Percentiles rank a stretch among this genome's conserved stretches.
Evolutionary conservation across 2,329 filamentous ascomycete species (phyloP).

Genomic region (Penicillium rolfsii): DNA sequence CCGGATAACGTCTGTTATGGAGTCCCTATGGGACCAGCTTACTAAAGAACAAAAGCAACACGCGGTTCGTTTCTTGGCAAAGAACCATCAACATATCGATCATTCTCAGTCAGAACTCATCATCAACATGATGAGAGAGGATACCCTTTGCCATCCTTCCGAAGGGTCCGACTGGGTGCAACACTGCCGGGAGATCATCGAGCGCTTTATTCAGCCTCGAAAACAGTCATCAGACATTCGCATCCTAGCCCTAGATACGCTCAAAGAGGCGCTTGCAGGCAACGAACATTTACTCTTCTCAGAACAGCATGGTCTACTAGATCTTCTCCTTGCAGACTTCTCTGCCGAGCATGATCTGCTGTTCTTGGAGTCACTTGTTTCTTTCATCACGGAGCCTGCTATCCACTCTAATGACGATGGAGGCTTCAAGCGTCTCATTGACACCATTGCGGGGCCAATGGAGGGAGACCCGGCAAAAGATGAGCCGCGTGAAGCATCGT

Average conservation of each 20-base stretch:
- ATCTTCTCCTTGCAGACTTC: slow-evolving; percentile 40
- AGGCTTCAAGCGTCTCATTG: slow-evolving; percentile 38
- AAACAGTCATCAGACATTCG: slow-evolving; percentile 46
- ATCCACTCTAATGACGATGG: slow-evolving; percentile 34
- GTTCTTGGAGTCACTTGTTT: slow-evolving; percentile 45
- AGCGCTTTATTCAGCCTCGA: slow-evolving; percentile 43
- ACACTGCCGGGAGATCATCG: slow-evolving; percentile 40
- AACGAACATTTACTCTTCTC: slow-evolving; percentile 38
- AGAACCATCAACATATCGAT: slow-evolving; percentile 41
- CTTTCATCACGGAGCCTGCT: slow-evolving; percentile 43
- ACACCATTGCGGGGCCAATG: slow-evolving; percentile 43
- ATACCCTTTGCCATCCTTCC: slow-evolving; percentile 39
- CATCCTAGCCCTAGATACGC: slow-evolving; percentile 42
- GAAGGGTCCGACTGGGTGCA: slow-evolving; percentile 39
- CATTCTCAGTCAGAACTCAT: slow-evolving; percentile 45
- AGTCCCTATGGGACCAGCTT: slow-evolving; percentile 43
- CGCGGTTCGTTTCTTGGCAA: slow-evolving; percentile 41
- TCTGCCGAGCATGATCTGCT: slow-evolving; percentile 42
- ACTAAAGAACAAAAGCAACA: slow-evolving; percentile 41
- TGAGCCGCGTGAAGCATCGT: slow-evolving; percentile 46
- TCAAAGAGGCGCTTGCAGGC: slow-evolving; percentile 44
- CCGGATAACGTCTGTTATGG: slow-evolving; percentile 42
- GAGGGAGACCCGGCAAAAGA: slow-evolving; percentile 38
- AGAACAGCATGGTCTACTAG: slow-evolving; percentile 38
- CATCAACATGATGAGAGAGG: slow-evolving; percentile 38